Evolutionary conservation across 768 basidiomycete genomes (phyloP), one percentile per base, ranked within the genome.

Genomic region (Galerina sulciceps): DNA sequence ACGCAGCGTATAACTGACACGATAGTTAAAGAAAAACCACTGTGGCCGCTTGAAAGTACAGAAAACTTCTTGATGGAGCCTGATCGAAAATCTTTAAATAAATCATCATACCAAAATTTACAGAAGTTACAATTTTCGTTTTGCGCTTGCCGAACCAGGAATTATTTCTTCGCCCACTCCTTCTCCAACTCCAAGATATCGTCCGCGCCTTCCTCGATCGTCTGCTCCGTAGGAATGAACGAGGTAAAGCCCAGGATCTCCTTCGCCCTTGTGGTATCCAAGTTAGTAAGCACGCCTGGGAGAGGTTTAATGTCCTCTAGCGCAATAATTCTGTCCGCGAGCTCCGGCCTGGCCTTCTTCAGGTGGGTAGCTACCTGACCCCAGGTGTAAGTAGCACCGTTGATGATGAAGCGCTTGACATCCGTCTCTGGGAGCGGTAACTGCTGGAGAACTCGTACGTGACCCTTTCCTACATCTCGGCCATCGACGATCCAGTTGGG

Each of bases 381-480:
- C 74, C 74, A 76, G 17, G 67, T 69, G 48, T 65, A 63, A 42
- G 67, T 69, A 20, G 64, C 67, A 9, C 37, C 62, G 50, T 70
- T 75, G 57, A 70, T 57, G 22, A 74, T 52, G 65, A 73, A 75
- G 23, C 75, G 69, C 55, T 70, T 71, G 56, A 66, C 56, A 9
- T 65, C 69, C 11, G 64, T 51, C 6, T 64, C 58, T 20, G 63
- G 61, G 45, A 58, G 64, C 1, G 71, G 67, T 11, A 74, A 64
- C 45, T 63, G 47, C 48, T 59, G 63, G 20, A 75, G 62, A 11
- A 73, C 73, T 34, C 66, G 71, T 43, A 76, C 65, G 46, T 77
- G 76, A 4, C 67, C 70, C 49, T 65, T 69, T 23, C 71, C 76
- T 10, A 77, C 71, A 50, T 77, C 76, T 35, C 75, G 73, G 20